Base-by-base conservation (phyloP, 768 basidiomycete genomes). In the Astraeus odoratus region DNA sequence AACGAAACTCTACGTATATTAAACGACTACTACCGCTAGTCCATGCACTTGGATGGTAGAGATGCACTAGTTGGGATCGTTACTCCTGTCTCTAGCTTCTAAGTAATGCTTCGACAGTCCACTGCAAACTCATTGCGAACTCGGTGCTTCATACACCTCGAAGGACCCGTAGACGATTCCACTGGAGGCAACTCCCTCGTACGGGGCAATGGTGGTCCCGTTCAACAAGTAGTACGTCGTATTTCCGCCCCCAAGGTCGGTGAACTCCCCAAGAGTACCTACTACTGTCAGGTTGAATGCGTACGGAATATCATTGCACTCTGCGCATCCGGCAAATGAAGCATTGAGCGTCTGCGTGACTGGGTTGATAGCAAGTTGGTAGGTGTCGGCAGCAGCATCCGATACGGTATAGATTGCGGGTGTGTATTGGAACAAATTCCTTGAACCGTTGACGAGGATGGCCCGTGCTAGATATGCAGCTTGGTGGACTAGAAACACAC, bases 381-480 rank as follows among this genome's bases (percentile, higher is more conserved):
- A 53, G n/a, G 48, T 3, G n/a, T n/a, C n/a, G 8, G 2, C 19
- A 10, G 1, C 12, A 30, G 48, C 42, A 6, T 53, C 52, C 1
- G 52, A 41, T 27, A 53, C n/a, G 15, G 44, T 50, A 10, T 51
- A 53, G 5, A 43, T 51, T 12, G 37, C 44, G 43, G 41, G 51
- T 2, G 47, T 35, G 8, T 46, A 43, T 22, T 50, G 43, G 41
- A 51, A 51, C 1, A 10, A 8, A 8, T 38, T 42, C 5, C 20
- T 6, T 13, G 12, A 3, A 8, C 33, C 34, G 1, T 35, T 33
- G 1, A 8, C 15, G 20, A 46, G 43, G 15, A 53, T 19, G 13
- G 50, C 42, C 25, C 52, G 50, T 5, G 33, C 47, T 16, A 53
- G 50, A 25, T 39, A 53, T 19, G 47, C 50, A 25, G 50, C 50